phyloP scores from a whole-genome alignment of 2,329 filamentous ascomycete species.

The Aureobasidium sp. region DNA sequence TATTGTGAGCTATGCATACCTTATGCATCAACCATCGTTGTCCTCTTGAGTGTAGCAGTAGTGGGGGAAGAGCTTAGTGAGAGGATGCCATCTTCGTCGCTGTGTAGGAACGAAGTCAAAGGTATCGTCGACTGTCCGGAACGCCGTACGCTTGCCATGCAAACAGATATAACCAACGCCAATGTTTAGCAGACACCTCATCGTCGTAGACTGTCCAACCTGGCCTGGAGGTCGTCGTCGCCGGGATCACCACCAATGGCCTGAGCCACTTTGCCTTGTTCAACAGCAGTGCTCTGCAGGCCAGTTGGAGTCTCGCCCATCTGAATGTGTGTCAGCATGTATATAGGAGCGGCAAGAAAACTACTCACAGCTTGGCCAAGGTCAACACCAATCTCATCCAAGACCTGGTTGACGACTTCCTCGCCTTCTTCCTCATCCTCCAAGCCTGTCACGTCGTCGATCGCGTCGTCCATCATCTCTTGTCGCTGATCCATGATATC shows the following conservation, averaged over 20 bases:
- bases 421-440: conserved; percentile 91
- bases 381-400: conserved; percentile 95
- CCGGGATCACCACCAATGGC: conserved; percentile 64
- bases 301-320: conserved; percentile 86
- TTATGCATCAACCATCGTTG: not conserved
- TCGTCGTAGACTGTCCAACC: conserved; percentile 67
- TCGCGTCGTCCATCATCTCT: conserved; percentile 99
- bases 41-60: not conserved
- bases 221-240: conserved; percentile 88
- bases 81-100: not conserved
- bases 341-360: not conserved
- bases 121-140: not conserved
- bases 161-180: conserved; percentile 1
- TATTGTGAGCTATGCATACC: not conserved
- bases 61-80: not conserved
- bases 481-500: conserved; percentile 99
- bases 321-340: conserved; percentile 38
- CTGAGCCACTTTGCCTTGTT: conserved; percentile 75
- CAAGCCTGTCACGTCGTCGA: conserved; percentile 91
- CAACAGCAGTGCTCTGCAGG: conserved; percentile 62
- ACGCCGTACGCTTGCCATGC: conserved; percentile 12
- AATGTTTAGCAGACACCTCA: conserved; percentile 14
- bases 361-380: conserved; percentile 73
- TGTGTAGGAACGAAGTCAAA: not conserved
- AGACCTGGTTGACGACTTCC: conserved; percentile 89